Evolutionary conservation across 176 grass and related monocot species (phyloP), one percentile per base, ranked within the genome.

Genomic region (Puya raimondii): DNA sequence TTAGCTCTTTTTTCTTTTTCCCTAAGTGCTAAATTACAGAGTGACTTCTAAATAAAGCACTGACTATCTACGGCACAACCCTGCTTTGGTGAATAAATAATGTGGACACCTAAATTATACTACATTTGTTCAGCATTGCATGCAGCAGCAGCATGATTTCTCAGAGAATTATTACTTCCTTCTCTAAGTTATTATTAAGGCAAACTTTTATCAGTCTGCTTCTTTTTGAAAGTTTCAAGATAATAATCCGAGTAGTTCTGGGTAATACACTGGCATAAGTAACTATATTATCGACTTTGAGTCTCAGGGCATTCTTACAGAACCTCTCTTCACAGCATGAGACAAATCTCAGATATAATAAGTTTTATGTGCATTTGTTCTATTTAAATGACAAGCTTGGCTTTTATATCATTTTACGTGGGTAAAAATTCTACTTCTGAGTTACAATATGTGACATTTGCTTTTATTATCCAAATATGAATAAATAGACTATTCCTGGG

Each of bases 401-500:
- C n/a, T 22, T 61, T 10, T 61, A 16, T 61, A 18, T 61, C 56
- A 20, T 21, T 61, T 20, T 18, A 18, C 21, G 3, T 61, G 14
- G 7, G 21, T 10, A 61, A 20, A 61, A 61, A 11, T 18, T 20
- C 56, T 61, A 16, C 21, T 18, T 22, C 17, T 22, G 56, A 61
- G 21, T 61, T 10, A 61, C 14, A 9, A 3, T 61, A 59, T 0
- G 14, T 61, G 0, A 18, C 16, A 61, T 76, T 64, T 65, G 66
- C 13, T 49, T 65, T 74, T 58, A 11, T 76, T 74, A 63, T 53
- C 64, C 53, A 58, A 50, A 27, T 82, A 12, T 84, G 59, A 64
- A 73, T 2, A 20, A 61, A 72, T 78, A 99, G 94, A 99, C 82
- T 58, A 93, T 99, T 82, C 89, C 82, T 74, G 94, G 94, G 29